Evolutionary conservation across 1,284 basidiomycete genomes (phyloP), one percentile per base, ranked within the genome.

Genomic region (Crucibulum cyathiforme): DNA sequence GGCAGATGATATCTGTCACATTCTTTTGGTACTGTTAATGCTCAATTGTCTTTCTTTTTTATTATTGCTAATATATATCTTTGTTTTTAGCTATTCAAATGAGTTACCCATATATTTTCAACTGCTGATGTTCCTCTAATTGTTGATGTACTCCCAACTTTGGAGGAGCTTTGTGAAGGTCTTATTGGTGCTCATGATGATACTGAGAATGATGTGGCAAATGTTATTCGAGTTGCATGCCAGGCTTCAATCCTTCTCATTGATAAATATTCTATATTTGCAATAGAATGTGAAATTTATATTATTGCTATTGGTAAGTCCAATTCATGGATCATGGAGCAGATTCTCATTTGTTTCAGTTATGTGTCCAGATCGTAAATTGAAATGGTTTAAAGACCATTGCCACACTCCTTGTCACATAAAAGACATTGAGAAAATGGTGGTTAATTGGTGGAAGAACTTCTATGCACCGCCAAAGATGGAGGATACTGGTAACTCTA

Each of bases 141-240:
- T 36, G 55, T 57, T 49, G 58, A 60, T 46, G 58, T 58, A 7
- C 63, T 70, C 34, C 62, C 66, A 13, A 56, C 50, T n/a, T 69
- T 70, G 48, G 35, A 45, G 2, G 68, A 65, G 7, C 36, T 57
- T n/a, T 17, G 36, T 36, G 36, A 43, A 39, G 54, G 49, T 8
- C 53, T 57, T 15, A 47, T 43, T 41, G 57, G 34, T 55, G 49
- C 49, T 19, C 43, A 31, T 34, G 46, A 58, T 54, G 57, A 62
- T 46, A 31, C 51, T 47, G 58, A 64, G 36, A 17, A 46, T 37
- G 35, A 53, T 12, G 41, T 57, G 36, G 8, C 63, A 38, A 49
- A 57, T 59, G 53, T 62, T 55, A 41, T 64, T 38, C 47, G 52
- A n/a, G 50, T 62, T 60, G 58, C 58, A 13, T 49, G 46, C 19